Evolutionary conservation across 345 rosid genomes (phyloP).

Genomic region (Odontarrhena argentea): DNA sequence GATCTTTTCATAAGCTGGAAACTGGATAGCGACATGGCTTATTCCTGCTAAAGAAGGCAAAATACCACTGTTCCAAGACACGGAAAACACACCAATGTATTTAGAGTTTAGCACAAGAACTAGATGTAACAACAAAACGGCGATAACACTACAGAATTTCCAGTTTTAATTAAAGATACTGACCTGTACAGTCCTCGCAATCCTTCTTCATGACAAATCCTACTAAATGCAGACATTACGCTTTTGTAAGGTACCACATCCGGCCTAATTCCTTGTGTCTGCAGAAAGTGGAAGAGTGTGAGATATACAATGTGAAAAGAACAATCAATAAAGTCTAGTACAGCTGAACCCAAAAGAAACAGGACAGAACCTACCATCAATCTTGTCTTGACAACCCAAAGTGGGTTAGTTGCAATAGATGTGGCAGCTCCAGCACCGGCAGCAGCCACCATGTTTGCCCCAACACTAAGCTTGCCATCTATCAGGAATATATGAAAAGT

Average conservation of each 20-base stretch:
- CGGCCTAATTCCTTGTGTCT: slow-evolving; percentile 64
- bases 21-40: slow-evolving; percentile 95
- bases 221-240: slow-evolving; percentile 58
- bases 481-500: slow-evolving; percentile 25
- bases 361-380: slow-evolving; percentile 64
- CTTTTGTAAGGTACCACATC: slow-evolving; percentile 69
- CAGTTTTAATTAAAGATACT: slow-evolving; percentile 31
- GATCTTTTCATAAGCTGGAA: slow-evolving; percentile 94
- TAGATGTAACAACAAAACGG: slow-evolving; percentile 4
- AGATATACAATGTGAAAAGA: not conserved
- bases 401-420: slow-evolving; percentile 79
- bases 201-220: slow-evolving; percentile 73
- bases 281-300: not conserved
- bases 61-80: slow-evolving; percentile 72
- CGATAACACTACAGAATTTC: not conserved
- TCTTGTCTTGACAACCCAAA: slow-evolving; percentile 99
- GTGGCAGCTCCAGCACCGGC: slow-evolving; percentile 97
- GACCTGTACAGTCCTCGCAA: slow-evolving; percentile 73
- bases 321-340: not conserved
- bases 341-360: slow-evolving; percentile 18
- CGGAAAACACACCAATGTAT: slow-evolving; percentile 15
- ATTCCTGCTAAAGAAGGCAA: slow-evolving; percentile 90
- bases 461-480: slow-evolving; percentile 66
- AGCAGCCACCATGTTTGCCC: slow-evolving; percentile 89
- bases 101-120: not conserved